Base-by-base conservation (phyloP, 2,329 filamentous ascomycete species). In the Xylariales sp. region DNA sequence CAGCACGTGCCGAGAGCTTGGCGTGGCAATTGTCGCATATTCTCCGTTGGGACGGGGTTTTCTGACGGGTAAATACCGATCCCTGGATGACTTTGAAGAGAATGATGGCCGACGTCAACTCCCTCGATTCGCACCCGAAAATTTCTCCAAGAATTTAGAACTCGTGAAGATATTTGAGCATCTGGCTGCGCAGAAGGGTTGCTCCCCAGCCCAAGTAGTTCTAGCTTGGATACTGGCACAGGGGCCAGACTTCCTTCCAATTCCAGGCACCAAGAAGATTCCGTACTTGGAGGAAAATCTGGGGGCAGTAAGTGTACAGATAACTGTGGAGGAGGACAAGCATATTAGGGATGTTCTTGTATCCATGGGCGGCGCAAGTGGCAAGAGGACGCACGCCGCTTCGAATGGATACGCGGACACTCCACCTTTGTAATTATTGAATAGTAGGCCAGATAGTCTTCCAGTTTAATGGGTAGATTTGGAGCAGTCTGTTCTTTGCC, bases 171-270 rank as follows among this genome's bases (percentile, higher is more conserved):
- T 56, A 14, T 65, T 83, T 40, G 53, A 59, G 4, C 60, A 51
- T 5, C n/a, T 82, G 5, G 77, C 76, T 1, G 58, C 66, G 29
- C 63, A 59, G 43, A 82, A 84, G 57, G 67, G 52, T 5, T 67
- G 64, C 31, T 80, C 79, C 0, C 48, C 76, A 0, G 67, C 66
- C 2, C 73, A 86, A 52, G 52, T 86, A 21, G 72, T 76, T 2
- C 61, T 85, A 19, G 80, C 80, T 0, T 85, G 81, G 79, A 48
- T 85, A 40, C 49, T 81, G 45, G 70, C 70, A 4, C 78, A 83
- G 48, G 76, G 75, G 0, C 65, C 72, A 3, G 74, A 81, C 46
- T 63, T 84, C 34, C 71, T 79, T 49, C 76, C 81, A 0, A 84
- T 74, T 35, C 71, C 68, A 0, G 72, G 70, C 2, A 75, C 70